A percentile compares a stretch with the other conserved stretches of the same genome.
Conservation (phyloP, 345 rosid species). For the Linum trigynum region DNA sequence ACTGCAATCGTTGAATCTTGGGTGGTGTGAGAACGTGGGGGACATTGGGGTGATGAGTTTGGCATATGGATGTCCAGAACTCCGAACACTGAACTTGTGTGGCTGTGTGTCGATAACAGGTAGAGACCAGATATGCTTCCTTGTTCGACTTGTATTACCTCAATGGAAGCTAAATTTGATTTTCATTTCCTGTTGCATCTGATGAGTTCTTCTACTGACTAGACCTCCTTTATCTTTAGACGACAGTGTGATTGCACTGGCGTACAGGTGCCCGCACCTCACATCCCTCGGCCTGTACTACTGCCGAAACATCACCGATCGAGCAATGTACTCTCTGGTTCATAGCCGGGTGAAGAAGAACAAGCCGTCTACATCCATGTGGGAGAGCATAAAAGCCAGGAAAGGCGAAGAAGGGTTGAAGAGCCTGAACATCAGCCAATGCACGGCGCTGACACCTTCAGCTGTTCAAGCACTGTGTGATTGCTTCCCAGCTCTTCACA, state of each 20-base stretch:
- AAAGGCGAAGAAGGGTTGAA: conserved; percentile 65
- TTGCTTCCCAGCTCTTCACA: conserved; percentile 88
- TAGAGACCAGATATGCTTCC: conserved; percentile 9
- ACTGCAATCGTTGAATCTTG: conserved; percentile 70
- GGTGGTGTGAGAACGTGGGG: conserved; percentile 91
- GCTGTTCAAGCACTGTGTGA: conserved; percentile 94
- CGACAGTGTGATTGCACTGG: conserved; percentile 83
- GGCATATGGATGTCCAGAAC: conserved; percentile 87
- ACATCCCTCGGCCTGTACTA: conserved; percentile 79
- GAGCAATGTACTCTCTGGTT: conserved; percentile 79
- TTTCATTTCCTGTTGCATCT: background rate
- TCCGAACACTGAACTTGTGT: conserved; percentile 69
- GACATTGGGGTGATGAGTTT: conserved; percentile 78
- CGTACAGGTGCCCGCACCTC: conserved; percentile 62
- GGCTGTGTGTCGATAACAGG: conserved; percentile 83
- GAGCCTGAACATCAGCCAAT: conserved; percentile 95
- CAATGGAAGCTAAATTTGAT: background rate
- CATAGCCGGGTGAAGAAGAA: conserved; percentile 62
- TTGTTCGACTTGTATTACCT: background rate
- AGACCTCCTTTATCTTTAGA: conserved; percentile 32
- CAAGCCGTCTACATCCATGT: conserved; percentile 27
- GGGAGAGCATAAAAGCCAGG: conserved; percentile 49
- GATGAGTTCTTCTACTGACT: background rate
- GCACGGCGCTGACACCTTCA: conserved; percentile 87
- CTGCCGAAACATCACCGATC: conserved; percentile 81